These are phyloP conservation scores for Brassica balearica DNA, from an alignment of 441 rosid species.

Conservation along the genomic window DNA sequence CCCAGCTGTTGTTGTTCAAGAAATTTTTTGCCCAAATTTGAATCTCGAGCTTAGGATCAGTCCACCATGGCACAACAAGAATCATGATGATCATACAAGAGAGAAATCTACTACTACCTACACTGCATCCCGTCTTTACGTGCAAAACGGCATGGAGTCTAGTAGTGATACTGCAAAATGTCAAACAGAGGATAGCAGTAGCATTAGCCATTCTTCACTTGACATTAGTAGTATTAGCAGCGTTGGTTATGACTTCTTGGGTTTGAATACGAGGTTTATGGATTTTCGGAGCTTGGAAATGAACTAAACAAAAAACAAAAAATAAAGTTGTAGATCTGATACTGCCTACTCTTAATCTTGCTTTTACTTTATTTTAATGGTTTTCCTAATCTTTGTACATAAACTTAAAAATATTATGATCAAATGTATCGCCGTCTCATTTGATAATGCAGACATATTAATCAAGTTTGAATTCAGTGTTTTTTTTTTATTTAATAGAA, in stretches of 20 bases:
- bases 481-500: neutral
- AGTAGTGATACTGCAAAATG: slow-evolving; percentile 50
- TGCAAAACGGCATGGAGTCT: slow-evolving; percentile 48
- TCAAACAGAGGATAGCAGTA: slow-evolving; percentile 38
- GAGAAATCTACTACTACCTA: slow-evolving; percentile 11
- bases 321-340: slow-evolving; percentile 25
- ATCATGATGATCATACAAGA: slow-evolving; percentile 23
- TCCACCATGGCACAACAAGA: slow-evolving; percentile 43
- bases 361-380: neutral
- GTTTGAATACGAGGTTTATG: slow-evolving; percentile 61
- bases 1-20: slow-evolving; percentile 32
- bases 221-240: slow-evolving; percentile 38
- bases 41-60: slow-evolving; percentile 50
- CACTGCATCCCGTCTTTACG: slow-evolving; percentile 47
- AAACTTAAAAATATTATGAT: neutral
- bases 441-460: slow-evolving; percentile 1
- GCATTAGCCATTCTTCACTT: slow-evolving; percentile 38
- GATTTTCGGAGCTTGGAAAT: slow-evolving; percentile 73
- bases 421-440: slow-evolving; percentile 7
- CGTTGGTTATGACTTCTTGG: slow-evolving; percentile 72
- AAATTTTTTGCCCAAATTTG: slow-evolving; percentile 35
- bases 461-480: neutral
- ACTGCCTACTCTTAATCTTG: slow-evolving; percentile 15
- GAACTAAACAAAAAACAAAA: slow-evolving; percentile 48
- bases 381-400: slow-evolving; percentile 14